Evolutionary conservation across 225 moss, liverwort and hornwort species (phyloP).

Genomic region (Marchantia paleacea): DNA sequence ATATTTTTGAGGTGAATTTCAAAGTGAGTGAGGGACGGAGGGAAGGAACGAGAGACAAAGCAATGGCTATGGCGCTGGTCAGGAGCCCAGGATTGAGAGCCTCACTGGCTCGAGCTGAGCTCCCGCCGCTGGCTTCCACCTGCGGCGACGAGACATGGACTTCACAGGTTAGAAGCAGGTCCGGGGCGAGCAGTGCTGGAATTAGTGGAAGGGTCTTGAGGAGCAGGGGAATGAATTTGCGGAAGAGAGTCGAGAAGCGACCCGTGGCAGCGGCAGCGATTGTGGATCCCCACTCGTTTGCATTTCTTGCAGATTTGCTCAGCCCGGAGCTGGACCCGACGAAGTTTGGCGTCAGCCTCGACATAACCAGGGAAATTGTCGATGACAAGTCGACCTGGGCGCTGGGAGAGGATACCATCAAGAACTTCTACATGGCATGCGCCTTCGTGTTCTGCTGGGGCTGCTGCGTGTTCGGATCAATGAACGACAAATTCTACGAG

Average conservation of each 20-base stretch:
- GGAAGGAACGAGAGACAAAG: not conserved
- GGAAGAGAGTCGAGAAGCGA: not conserved
- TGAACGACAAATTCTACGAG: conserved; percentile 90
- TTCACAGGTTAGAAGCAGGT: not conserved
- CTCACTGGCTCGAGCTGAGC: not conserved
- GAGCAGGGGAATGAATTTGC: not conserved
- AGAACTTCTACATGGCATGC: conserved; percentile 51
- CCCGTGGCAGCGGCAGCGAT: conserved; percentile 21
- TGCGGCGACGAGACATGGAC: not conserved
- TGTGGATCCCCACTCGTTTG: conserved; percentile 32
- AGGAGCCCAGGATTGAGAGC: conserved; percentile 1
- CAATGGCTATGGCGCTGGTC: conserved; percentile 37
- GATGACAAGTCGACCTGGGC: not conserved
- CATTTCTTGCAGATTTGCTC: conserved; percentile 34
- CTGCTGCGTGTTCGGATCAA: conserved; percentile 97
- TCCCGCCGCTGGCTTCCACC: not conserved
- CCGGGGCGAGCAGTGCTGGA: not conserved
- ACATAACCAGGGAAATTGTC: conserved; percentile 20
- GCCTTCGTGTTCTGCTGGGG: conserved; percentile 91
- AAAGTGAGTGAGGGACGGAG: not conserved
- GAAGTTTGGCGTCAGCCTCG: conserved; percentile 17
- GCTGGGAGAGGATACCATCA: conserved; percentile 27
- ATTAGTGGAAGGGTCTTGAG: not conserved
- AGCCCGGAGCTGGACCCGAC: conserved; percentile 18
- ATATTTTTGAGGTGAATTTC: too few species aligned